Conservation (phyloP, 2,329 filamentous ascomycete species). For the Apiospora sp. region DNA sequence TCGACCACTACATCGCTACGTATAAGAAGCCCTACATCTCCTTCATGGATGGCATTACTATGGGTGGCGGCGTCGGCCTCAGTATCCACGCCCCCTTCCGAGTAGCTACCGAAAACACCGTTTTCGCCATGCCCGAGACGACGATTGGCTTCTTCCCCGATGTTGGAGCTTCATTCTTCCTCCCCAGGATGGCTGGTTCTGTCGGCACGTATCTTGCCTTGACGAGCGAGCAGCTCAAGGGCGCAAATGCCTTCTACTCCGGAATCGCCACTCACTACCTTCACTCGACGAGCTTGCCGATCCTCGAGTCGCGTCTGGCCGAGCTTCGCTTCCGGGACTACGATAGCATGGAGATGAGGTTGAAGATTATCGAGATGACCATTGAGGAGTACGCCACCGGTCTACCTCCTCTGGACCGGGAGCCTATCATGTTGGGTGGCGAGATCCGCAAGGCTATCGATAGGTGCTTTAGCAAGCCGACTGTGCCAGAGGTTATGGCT, state of each 20-base stretch:
- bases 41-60: slow-evolving; percentile 97
- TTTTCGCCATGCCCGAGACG: slow-evolving; percentile 99
- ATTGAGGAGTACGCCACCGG: slow-evolving; percentile 92
- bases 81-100: slow-evolving; percentile 95
- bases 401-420: slow-evolving; percentile 70
- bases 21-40: slow-evolving; percentile 93
- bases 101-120: slow-evolving; percentile 92
- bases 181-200: slow-evolving; percentile 86
- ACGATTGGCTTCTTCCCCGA: slow-evolving; percentile 99
- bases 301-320: slow-evolving; percentile 83
- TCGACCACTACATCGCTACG: slow-evolving; percentile 94
- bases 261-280: slow-evolving; percentile 96
- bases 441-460: slow-evolving; percentile 83
- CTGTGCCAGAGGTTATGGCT: slow-evolving; percentile 72
- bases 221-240: slow-evolving; percentile 83
- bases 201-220: slow-evolving; percentile 92
- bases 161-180: slow-evolving; percentile 94
- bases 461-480: slow-evolving; percentile 76
- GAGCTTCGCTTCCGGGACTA: slow-evolving; percentile 90
- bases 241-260: slow-evolving; percentile 87
- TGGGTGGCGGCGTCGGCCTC: slow-evolving; percentile 96
- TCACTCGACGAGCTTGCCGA: slow-evolving; percentile 85
- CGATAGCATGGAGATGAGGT: slow-evolving; percentile 66
- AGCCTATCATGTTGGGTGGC: slow-evolving; percentile 73
- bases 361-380: slow-evolving; percentile 80